Evolutionary conservation across 495 filamentous ascomycete species (phyloP).

Genomic region (Rhizodiscina lignyota): DNA sequence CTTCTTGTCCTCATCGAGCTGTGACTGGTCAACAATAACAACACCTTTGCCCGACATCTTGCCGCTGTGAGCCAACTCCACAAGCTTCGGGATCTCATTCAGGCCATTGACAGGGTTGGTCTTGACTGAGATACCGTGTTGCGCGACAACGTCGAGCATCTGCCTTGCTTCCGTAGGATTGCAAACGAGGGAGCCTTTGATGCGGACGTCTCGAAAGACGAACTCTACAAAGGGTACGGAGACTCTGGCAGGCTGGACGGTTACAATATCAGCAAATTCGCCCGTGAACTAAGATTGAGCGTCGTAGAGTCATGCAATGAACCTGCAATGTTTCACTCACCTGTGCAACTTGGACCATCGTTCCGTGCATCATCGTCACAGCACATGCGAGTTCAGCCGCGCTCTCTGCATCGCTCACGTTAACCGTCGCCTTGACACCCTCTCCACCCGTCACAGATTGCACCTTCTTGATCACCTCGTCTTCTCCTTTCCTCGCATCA

Average conservation of each 20-base stretch:
- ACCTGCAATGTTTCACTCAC: too few relatives aligned
- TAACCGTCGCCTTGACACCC: conserved; percentile 30
- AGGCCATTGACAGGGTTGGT: conserved; percentile 36
- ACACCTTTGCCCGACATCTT: conserved; percentile 37
- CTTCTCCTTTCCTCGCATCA: conserved; percentile 31
- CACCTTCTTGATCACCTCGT: conserved; percentile 27
- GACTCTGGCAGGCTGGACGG: conserved; percentile 23
- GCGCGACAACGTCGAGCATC: conserved; percentile 35
- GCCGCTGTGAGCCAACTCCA: conserved; percentile 30
- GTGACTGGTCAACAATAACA: conserved; percentile 28
- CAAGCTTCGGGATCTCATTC: conserved; percentile 30
- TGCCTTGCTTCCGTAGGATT: conserved; percentile 28
- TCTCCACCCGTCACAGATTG: conserved; percentile 27
- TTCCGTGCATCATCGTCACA: conserved; percentile 37
- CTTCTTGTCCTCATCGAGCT: conserved; percentile 8
- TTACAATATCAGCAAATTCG: too few relatives aligned
- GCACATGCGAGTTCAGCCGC: conserved; percentile 33
- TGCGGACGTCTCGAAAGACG: conserved; percentile 35
- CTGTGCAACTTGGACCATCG: conserved; percentile 38
- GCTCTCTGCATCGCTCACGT: conserved; percentile 24
- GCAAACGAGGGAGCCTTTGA: conserved; percentile 31
- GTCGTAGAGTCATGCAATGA: too few relatives aligned
- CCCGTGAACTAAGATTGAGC: not conserved
- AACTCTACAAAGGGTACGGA: conserved; percentile 34
- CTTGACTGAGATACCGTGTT: conserved; percentile 31